phyloP scores from a whole-genome alignment of 805 yeast species.

The Candida nonsorbophila region DNA sequence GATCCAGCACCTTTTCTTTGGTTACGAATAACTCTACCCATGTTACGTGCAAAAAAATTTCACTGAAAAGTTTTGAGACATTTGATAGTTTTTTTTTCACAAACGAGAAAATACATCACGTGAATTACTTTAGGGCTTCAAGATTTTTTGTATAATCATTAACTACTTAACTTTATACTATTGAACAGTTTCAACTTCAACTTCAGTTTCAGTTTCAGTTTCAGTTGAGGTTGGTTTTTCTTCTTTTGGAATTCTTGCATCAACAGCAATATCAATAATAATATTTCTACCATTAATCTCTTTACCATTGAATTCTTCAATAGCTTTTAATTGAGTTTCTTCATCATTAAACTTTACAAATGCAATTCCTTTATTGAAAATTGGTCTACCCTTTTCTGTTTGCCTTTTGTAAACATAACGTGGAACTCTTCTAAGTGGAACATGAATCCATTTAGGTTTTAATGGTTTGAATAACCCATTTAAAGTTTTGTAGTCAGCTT shows the following conservation, averaged over 20 bases:
- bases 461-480: conserved; percentile 41
- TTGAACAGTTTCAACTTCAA: neutral
- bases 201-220: neutral
- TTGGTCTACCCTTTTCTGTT: conserved; percentile 38
- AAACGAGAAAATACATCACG: no score
- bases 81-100: no score
- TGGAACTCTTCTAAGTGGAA: conserved; percentile 51
- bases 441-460: conserved; percentile 52
- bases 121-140: no score
- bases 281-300: conserved; percentile 61
- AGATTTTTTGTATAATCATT: no score
- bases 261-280: conserved; percentile 69
- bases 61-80: no score
- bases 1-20: conserved; percentile 99
- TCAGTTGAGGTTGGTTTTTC: no score
- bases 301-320: conserved; percentile 62
- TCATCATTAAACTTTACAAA: conserved; percentile 56
- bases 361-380: conserved; percentile 60
- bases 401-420: conserved; percentile 36
- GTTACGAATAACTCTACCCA: conserved; percentile 99
- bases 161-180: no score
- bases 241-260: conserved; percentile 34
- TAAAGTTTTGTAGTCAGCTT: conserved; percentile 43
- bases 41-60: no score
- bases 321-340: conserved; percentile 66